Evolutionary conservation across 352 stramenopile genomes (phyloP).

Genomic region (Sclerospora graminicola): DNA sequence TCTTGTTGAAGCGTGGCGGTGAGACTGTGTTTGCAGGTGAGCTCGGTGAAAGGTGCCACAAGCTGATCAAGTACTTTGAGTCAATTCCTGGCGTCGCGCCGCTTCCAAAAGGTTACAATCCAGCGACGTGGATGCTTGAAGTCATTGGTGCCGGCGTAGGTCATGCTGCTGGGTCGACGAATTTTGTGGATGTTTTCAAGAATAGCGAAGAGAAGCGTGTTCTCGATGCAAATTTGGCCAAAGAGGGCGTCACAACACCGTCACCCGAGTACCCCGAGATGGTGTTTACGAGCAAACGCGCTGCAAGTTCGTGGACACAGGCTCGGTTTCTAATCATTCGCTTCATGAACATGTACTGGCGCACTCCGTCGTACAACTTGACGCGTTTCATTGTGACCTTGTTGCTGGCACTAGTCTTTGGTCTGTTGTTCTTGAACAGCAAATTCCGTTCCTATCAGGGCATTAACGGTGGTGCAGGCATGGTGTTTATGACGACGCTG

Average conservation of each 20-base stretch:
- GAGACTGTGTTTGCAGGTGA: conserved; percentile 43
- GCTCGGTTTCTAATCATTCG: conserved; percentile 22
- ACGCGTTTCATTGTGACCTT: conserved; percentile 39
- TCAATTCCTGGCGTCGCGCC: conserved; percentile 16
- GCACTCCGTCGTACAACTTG: conserved; percentile 83
- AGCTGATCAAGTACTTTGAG: conserved; percentile 24
- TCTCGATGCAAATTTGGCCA: conserved; percentile 14
- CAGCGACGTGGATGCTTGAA: conserved; percentile 50
- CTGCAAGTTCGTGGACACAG: conserved; percentile 22
- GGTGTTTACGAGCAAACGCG: conserved; percentile 27
- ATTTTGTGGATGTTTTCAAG: conserved; percentile 29
- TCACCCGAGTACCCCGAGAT: conserved; percentile 20
- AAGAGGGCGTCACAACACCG: conserved; percentile 26
- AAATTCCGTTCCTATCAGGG: conserved; percentile 33
- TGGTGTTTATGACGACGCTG: conserved; percentile 39
- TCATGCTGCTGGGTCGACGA: conserved; percentile 5
- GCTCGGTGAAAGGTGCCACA: conserved; percentile 21
- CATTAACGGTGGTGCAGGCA: conserved; percentile 22
- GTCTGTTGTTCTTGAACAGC: conserved; percentile 41
- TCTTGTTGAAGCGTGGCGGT: conserved; percentile 24
- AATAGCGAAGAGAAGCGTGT: conserved; percentile 16
- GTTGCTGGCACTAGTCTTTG: conserved; percentile 27
- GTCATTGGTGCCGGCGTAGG: conserved; percentile 30
- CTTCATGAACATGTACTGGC: conserved; percentile 74
- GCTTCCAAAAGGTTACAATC: conserved; percentile 27